Evolutionary conservation across 2,329 filamentous ascomycete genomes (phyloP), one percentile per base, ranked within the genome.

Genomic region (Clarireedia homoeocarpa): DNA sequence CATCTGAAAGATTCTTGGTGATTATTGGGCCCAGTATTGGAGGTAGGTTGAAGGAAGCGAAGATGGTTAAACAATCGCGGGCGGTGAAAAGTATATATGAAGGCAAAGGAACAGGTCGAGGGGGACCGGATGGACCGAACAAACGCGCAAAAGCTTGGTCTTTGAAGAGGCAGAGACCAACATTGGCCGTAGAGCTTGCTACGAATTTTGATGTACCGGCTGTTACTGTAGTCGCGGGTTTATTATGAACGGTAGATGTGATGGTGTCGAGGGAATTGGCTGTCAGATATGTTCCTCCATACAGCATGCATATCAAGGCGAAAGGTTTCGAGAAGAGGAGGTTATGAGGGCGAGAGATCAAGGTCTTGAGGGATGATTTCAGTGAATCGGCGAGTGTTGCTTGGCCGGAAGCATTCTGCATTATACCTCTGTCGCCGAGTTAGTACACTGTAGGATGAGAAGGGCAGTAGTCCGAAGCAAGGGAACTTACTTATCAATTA

Each of bases 41-140:
- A 0, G 92, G 92, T 2, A 96, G 75, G 69, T 96, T 96, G 79
- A 96, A 97, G 12, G 84, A 89, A 4, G 90, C 90, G 70, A 95
- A 95, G 65, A 96, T 91, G 51, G 91, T 96, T 59, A 95, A 74
- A 72, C 86, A 89, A 73, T 96, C 91, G 64, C 91, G 84, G 55
- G 86, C 68, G 3, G 88, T 84, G 75, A 96, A 96, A 56, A 96
- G 81, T 0, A 78, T 75, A 72, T 91, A 94, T 7, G 85, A 88
- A 1, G 86, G 76, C 34, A 83, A 72, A 0, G 88, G 84, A 0
- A 95, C 86, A 26, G 77, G 72, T 15, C 78, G 75, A 10, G 72
- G 79, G 1, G 74, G 69, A 56, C 71, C 77, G 0, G 75, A 73
- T 0, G 86, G 82, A 12, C 89, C 89, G 70, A 95, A 96, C 66